Evolutionary conservation across 108 stramenopile genomes (phyloP), one percentile per base, ranked within the genome.

Genomic region (Nannochloropsis gaditana): DNA sequence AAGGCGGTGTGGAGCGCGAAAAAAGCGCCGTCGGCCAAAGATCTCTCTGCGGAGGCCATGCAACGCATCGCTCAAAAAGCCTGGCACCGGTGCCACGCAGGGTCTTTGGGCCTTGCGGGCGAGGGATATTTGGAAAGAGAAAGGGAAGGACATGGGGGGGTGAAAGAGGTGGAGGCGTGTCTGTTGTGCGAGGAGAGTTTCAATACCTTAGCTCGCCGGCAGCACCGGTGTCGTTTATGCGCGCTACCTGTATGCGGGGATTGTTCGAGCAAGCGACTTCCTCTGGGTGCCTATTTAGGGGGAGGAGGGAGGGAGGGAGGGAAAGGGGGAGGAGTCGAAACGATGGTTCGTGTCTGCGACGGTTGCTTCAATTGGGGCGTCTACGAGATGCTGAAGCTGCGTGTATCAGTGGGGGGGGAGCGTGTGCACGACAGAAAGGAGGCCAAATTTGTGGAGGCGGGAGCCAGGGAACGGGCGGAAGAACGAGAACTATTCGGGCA

Each of bases 141-240:
- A 31, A 31, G 31, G 31, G 31, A 8, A n/a, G 59, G 3, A n/a
- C 15, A 3, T n/a, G 59, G n/a, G 59, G 59, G 8, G 6, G 0
- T 4, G 59, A 8, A n/a, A n/a, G 59, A 73, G n/a, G 59, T 15
- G n/a, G 59, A n/a, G 59, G 59, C 59, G 59, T 73, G 59, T 73
- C 19, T 2, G n/a, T 73, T 73, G 59, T 73, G 59, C n/a, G 59
- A n/a, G 59, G 59, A 73, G 59, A n/a, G 59, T n/a, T 73, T 73
- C n/a, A 73, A 15, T 15, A n/a, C 59, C 6, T n/a, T 73, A n/a
- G n/a, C 59, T n/a, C 3, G 59, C 19, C 59, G 59, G n/a, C 59
- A 73, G 59, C 59, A 73, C 59, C 59, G n/a, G 15, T 73, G 59
- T 73, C 59, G 59, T 4, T 73, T 73, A n/a, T 73, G 59, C n/a